A percentile compares a stretch with the other conserved stretches of the same genome.
phyloP scores from a whole-genome alignment of 805 yeast species.

The Kodamaea neixiangensis region DNA sequence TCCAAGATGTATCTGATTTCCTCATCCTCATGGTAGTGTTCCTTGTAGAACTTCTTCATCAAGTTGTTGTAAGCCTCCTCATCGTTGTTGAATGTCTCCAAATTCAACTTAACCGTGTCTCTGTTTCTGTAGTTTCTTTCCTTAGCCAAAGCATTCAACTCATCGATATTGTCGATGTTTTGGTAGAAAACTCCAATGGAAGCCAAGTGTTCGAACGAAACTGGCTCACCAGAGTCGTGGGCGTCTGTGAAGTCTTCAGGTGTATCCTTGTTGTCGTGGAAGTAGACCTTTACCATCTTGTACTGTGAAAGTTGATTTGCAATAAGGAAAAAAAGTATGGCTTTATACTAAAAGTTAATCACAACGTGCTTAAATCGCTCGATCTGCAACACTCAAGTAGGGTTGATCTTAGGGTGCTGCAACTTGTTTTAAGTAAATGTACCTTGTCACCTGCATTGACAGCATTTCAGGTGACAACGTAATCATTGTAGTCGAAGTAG shows the following conservation, averaged over 20 bases:
- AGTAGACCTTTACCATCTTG: slow-evolving; percentile 48
- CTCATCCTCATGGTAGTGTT: slow-evolving; percentile 95
- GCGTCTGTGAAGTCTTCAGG: slow-evolving; percentile 61
- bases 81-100: slow-evolving; percentile 62
- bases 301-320: background rate
- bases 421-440: too few relatives aligned
- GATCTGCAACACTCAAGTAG: background rate
- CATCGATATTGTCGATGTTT: slow-evolving; percentile 48
- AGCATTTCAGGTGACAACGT: too few relatives aligned
- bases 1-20: slow-evolving; percentile 88
- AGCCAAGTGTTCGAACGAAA: slow-evolving; percentile 50
- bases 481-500: too few relatives aligned
- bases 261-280: slow-evolving; percentile 61
- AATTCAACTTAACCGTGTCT: slow-evolving; percentile 66
- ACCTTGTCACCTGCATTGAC: too few relatives aligned
- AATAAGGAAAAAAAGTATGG: background rate
- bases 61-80: slow-evolving; percentile 57
- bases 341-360: background rate
- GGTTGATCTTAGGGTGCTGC: background rate
- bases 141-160: slow-evolving; percentile 65
- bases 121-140: slow-evolving; percentile 78
- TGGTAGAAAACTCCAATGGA: slow-evolving; percentile 70
- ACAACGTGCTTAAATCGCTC: slow-evolving; percentile 3
- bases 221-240: slow-evolving; percentile 69
- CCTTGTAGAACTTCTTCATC: slow-evolving; percentile 69